Conservation (phyloP, 1,284 basidiomycete genomes). For the Trametes pubescens region DNA sequence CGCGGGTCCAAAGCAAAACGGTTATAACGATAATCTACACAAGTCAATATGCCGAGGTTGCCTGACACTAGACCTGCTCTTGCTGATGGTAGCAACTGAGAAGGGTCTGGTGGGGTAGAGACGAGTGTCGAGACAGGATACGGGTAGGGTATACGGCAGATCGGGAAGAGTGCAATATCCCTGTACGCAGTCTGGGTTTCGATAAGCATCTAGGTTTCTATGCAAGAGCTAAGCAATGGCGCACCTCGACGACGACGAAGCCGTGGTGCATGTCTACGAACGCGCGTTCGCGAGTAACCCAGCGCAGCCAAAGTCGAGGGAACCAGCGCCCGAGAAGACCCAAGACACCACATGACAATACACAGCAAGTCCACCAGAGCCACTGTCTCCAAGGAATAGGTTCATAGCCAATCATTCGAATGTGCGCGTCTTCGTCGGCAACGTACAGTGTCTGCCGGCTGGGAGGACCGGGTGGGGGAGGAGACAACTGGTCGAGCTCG, state of each 20-base stretch:
- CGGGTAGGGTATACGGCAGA: slow-evolving; percentile 75
- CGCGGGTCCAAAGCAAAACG: slow-evolving; percentile 90
- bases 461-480: slow-evolving; percentile 78
- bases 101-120: slow-evolving; percentile 44
- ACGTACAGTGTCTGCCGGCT: slow-evolving; percentile 90
- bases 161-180: slow-evolving; percentile 81
- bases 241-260: slow-evolving; percentile 90
- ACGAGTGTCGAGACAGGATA: slow-evolving; percentile 85
- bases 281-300: slow-evolving; percentile 85
- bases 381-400: slow-evolving; percentile 68
- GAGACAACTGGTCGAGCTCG: slow-evolving; percentile 63
- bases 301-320: slow-evolving; percentile 88
- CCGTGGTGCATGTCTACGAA: slow-evolving; percentile 80
- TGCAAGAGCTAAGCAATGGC: slow-evolving; percentile 37
- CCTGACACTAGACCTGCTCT: slow-evolving; percentile 30
- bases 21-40: slow-evolving; percentile 88
- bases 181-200: slow-evolving; percentile 76
- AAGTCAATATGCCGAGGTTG: slow-evolving; percentile 60
- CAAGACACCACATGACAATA: slow-evolving; percentile 79
- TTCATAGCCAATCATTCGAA: slow-evolving; percentile 93
- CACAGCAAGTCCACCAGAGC: slow-evolving; percentile 79
- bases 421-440: slow-evolving; percentile 89
- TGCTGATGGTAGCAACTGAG: slow-evolving; percentile 28
- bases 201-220: slow-evolving; percentile 16
- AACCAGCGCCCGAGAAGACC: slow-evolving; percentile 94